phyloP scores from a whole-genome alignment of 2,329 filamentous ascomycete species.

The Aspergillus pseudoglaucus region DNA sequence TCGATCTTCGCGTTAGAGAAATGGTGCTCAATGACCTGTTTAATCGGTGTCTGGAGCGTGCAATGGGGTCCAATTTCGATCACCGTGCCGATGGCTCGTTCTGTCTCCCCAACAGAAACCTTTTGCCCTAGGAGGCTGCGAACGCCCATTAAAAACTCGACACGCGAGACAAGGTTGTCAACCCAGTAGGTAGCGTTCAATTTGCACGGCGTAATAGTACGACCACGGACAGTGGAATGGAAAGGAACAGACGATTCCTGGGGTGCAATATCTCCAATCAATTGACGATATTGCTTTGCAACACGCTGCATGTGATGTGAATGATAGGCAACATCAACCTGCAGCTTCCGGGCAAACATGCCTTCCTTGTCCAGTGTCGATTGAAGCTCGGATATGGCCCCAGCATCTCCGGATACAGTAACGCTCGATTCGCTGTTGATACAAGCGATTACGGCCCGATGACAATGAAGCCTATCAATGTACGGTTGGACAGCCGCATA shows the following conservation, averaged over 20 bases:
- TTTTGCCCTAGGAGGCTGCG: constrained; percentile 1
- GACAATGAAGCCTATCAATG: background rate
- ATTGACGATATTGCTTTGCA: constrained; percentile 10
- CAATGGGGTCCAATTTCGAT: constrained; percentile 33
- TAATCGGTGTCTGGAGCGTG: constrained; percentile 26
- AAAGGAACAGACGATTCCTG: constrained; percentile 10
- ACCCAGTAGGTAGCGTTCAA: constrained; percentile 22
- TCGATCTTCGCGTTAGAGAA: constrained; percentile 5
- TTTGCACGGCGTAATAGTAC: constrained; percentile 9
- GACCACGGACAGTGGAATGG: constrained; percentile 14
- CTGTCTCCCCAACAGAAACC: constrained; percentile 12
- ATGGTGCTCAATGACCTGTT: background rate
- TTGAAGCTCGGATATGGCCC: constrained; percentile 3
- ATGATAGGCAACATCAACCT: constrained; percentile 39
- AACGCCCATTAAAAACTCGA: constrained; percentile 15
- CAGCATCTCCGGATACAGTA: constrained; percentile 5
- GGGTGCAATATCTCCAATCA: constrained; percentile 13
- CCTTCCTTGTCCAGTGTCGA: constrained; percentile 1
- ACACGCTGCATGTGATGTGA: constrained; percentile 33
- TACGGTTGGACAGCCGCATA: constrained; percentile 2
- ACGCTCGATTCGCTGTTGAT: constrained; percentile 4
- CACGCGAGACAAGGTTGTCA: constrained; percentile 17
- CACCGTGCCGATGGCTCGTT: constrained; percentile 9
- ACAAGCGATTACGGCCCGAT: constrained; percentile 1
- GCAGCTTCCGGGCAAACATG: constrained; percentile 7